Evolutionary conservation across 768 basidiomycete species (phyloP), one percentile per base, ranked within the genome.

Genomic region (Boletus tylopilopsis): DNA sequence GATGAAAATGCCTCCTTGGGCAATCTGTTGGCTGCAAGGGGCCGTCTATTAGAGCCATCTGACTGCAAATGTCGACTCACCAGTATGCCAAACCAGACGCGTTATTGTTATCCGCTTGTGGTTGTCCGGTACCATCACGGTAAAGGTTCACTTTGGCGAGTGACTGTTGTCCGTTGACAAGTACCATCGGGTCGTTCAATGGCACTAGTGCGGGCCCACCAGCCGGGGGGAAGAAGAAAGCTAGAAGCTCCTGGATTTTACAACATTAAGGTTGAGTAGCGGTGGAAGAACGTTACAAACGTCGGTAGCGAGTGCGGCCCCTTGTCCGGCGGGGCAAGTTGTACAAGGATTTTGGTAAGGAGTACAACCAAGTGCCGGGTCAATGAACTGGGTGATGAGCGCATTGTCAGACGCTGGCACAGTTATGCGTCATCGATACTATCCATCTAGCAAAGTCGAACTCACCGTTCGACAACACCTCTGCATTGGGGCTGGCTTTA

Each of bases 121-220:
- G 61, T 23, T 64, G 64, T 29, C 64, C 64, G 21, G 64, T 53
- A 23, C 63, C 63, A 21, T 45, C 54, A 7, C 63, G 63, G 30
- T 66, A 64, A 24, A 64, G 50, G 38, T 64, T 66, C 5, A 64
- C 64, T 53, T 64, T 64, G 24, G 45, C 33, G 35, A 64, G 63
- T 3, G 57, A 61, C 18, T 34, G 50, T 21, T 66, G 53, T 29
- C 56, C 64, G 12, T 61, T 48, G 23, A 64, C 52, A 11, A 66
- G 54, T 4, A 58, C 63, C 58, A 64, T 63, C 23, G 64, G 61
- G 23, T 64, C 52, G 13, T 58, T 64, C 38, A 64, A 36, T 16
- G 63, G 64, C 6, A 64, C 46, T 33, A 64, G 37, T 2, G 63
- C 63, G 12, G 63, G 58, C 24, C 52, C 64, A 44, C 58, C 35